Evolutionary conservation across 306 rosid species (phyloP).

Genomic region (Begonia fuchsioides): DNA sequence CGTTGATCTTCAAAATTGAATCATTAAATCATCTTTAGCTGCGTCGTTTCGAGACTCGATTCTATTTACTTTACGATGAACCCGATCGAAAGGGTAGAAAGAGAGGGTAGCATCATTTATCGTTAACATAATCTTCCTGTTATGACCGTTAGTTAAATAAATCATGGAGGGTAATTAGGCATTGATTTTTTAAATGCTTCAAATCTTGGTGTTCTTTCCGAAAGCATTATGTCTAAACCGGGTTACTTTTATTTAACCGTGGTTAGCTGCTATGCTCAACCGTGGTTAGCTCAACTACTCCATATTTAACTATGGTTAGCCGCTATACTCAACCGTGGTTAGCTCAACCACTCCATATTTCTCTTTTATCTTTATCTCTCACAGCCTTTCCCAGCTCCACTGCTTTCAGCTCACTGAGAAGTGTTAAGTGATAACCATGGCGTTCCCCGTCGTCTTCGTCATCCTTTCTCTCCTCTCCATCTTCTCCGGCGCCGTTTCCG

Average conservation of each 20-base stretch:
- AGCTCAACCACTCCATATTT: slow-evolving; percentile 6
- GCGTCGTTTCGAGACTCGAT: too few relatives aligned
- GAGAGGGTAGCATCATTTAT: too few relatives aligned
- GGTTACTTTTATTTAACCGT: slow-evolving; percentile 18
- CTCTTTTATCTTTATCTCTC: slow-evolving; percentile 3
- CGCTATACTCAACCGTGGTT: slow-evolving; percentile 18
- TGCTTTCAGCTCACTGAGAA: neutral
- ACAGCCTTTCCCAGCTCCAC: neutral
- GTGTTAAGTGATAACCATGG: slow-evolving; percentile 32
- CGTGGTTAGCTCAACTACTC: too few relatives aligned
- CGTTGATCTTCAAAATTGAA: too few relatives aligned
- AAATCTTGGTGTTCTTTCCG: slow-evolving; percentile 28
- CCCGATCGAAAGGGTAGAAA: too few relatives aligned
- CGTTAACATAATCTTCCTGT: too few relatives aligned
- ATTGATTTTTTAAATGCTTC: too few relatives aligned
- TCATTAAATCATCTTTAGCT: too few relatives aligned
- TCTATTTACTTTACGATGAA: too few relatives aligned
- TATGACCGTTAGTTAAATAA: too few relatives aligned
- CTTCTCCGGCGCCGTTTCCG: slow-evolving; percentile 26
- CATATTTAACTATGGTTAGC: slow-evolving; percentile 29
- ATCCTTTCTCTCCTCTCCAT: slow-evolving; percentile 11
- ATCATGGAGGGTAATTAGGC: too few relatives aligned
- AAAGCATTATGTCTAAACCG: neutral
- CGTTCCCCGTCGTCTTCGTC: neutral
- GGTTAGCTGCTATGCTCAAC: too few relatives aligned